phyloP scores from a whole-genome alignment of 768 basidiomycete genomes.

The Amanita jacksonii region DNA sequence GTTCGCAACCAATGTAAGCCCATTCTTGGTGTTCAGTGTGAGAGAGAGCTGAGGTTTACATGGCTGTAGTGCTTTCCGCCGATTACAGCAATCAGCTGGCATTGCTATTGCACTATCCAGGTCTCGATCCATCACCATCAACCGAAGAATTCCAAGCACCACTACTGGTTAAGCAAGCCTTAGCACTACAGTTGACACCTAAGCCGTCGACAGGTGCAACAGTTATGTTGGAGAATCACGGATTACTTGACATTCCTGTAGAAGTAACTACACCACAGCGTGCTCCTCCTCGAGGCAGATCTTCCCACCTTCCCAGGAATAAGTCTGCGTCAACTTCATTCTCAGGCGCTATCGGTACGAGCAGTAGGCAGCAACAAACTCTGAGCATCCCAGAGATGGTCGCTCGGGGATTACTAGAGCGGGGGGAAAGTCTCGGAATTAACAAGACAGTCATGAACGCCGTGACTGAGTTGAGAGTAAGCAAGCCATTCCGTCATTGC shows the following conservation, averaged over 20 bases:
- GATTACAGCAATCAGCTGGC: constrained; percentile 87
- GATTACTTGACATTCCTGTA: constrained; percentile 60
- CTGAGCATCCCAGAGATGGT: constrained; percentile 63
- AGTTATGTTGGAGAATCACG: constrained; percentile 74
- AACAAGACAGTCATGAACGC: constrained; percentile 78
- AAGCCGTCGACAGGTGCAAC: constrained; percentile 69
- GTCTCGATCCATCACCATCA: neutral
- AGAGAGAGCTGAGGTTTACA: constrained; percentile 11
- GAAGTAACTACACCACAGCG: constrained; percentile 48
- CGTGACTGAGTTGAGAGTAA: constrained; percentile 66
- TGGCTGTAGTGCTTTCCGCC: constrained; percentile 62
- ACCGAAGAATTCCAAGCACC: constrained; percentile 26
- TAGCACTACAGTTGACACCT: constrained; percentile 66
- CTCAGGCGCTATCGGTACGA: constrained; percentile 7
- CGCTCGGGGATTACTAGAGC: constrained; percentile 62
- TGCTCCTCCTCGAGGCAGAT: constrained; percentile 15
- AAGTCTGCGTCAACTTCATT: constrained; percentile 13
- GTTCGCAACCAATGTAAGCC: constrained; percentile 80
- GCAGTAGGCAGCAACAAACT: constrained; percentile 30
- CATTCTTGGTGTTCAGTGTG: neutral
- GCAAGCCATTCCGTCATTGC: too few relatives aligned
- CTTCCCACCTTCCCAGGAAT: constrained; percentile 7
- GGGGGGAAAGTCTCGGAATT: constrained; percentile 73
- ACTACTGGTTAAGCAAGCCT: constrained; percentile 79
- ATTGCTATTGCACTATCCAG: constrained; percentile 76